Conservation (phyloP, 176 grass and related monocot genomes). For the Pontederia crassipes region DNA sequence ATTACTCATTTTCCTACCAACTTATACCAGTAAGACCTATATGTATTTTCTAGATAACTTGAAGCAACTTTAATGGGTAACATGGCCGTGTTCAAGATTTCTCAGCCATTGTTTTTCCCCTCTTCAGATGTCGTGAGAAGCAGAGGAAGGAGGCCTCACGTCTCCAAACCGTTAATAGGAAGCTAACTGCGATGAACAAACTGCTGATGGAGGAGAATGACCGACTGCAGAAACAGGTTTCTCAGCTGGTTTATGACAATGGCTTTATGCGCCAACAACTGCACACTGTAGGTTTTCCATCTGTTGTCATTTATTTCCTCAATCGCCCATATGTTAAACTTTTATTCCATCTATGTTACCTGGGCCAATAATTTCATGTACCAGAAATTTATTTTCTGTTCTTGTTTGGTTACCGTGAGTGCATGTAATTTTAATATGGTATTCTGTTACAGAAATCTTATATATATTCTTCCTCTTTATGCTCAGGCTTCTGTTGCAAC, state of each 20-base stretch:
- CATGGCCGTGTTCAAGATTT: too few relatives aligned
- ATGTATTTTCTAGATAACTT: too few relatives aligned
- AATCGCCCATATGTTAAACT: too few relatives aligned
- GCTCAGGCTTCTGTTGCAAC: slow-evolving; percentile 67
- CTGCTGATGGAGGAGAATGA: slow-evolving; percentile 99
- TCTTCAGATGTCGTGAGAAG: slow-evolving; percentile 76
- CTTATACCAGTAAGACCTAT: too few relatives aligned
- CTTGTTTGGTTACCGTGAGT: too few relatives aligned
- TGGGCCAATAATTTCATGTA: background rate
- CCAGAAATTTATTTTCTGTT: background rate
- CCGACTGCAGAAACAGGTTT: slow-evolving; percentile 89
- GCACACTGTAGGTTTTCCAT: slow-evolving; percentile 42
- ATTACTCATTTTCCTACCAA: too few relatives aligned
- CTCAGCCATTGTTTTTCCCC: too few relatives aligned
- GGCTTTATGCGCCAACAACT: slow-evolving; percentile 51
- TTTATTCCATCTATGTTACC: background rate
- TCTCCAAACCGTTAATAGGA: slow-evolving; percentile 84
- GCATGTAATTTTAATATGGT: too few relatives aligned
- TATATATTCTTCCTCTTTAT: background rate
- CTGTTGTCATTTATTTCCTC: background rate
- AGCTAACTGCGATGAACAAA: slow-evolving; percentile 88
- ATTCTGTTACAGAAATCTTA: too few relatives aligned
- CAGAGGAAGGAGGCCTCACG: slow-evolving; percentile 94
- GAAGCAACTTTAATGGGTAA: too few relatives aligned
- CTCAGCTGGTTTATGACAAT: slow-evolving; percentile 75